A percentile compares a stretch with the other conserved stretches of the same genome.
phyloP scores from a whole-genome alignment of 2,329 filamentous ascomycete species.

The Penicillium sp. region DNA sequence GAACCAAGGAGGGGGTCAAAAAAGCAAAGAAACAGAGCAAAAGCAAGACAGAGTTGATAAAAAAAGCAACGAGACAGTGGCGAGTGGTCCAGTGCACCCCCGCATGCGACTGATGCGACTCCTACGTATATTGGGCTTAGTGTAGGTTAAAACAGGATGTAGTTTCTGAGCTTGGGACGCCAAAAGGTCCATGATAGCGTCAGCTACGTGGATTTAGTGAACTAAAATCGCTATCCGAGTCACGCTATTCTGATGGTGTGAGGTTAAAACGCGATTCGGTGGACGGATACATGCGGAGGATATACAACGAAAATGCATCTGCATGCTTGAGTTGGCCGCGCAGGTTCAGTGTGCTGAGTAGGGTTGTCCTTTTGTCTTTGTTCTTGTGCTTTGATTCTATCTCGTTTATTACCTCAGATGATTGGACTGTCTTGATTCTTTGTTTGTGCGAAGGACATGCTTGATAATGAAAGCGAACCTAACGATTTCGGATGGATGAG shows the following conservation, averaged over 20 bases:
- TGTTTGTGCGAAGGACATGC: neutral
- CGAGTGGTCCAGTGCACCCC: conserved; percentile 14
- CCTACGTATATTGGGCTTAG: neutral
- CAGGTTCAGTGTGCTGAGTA: neutral
- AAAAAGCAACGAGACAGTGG: conserved; percentile 14
- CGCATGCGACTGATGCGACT: conserved; percentile 15
- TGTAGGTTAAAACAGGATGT: neutral
- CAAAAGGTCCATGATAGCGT: neutral
- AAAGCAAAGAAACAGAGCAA: neutral
- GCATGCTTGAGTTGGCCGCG: neutral
- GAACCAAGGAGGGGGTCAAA: neutral
- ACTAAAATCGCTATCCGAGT: conserved; percentile 3
- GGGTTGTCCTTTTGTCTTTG: neutral
- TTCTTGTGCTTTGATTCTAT: neutral
- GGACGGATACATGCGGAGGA: neutral
- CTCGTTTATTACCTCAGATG: neutral
- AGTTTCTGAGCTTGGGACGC: conserved; percentile 1
- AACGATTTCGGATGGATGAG: conserved; percentile 16
- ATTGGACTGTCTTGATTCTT: neutral
- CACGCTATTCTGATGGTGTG: conserved; percentile 8
- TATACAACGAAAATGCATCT: neutral
- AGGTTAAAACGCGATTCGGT: neutral
- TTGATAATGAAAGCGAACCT: conserved; percentile 9
- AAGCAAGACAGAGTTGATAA: conserved; percentile 4
- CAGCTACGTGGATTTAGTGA: neutral